Evolutionary conservation across 176 grass and related monocot genomes (phyloP), one percentile per base, ranked within the genome.

Genomic region (Eragrostis curvula): DNA sequence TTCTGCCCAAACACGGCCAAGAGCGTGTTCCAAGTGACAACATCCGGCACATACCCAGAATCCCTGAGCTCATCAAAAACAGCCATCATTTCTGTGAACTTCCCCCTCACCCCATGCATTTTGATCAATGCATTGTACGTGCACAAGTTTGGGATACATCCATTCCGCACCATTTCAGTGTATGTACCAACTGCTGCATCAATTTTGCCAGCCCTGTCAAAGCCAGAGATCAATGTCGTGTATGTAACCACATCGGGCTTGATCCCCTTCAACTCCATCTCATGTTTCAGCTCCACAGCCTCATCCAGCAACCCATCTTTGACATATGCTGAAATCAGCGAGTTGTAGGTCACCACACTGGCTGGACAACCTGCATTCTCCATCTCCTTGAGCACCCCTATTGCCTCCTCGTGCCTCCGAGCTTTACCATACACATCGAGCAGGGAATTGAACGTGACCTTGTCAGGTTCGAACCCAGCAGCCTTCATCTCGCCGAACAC

Each of bases 401-500:
- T 55, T 3, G 96, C 92, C 18, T 93, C 86, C 7, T 82, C 80
- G 52, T 98, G 86, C 75, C 55, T 93, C 57, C 79, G 78, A 0
- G 92, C 94, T 79, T 95, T 95, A 23, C 96, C 96, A 76, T 95
- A 98, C 15, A 95, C 96, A 75, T 98, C 84, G 29, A 98, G 80
- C 67, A 98, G 81, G 0, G 88, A 83, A 72, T 98, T 98, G 76
- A 92, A 98, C 1, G 96, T 95, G 47, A 98, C 86, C 71, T 88
- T 93, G 61, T 98, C 96, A 29, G 90, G 88, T 42, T 50, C 53
- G 41, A 91, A 88, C 13, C 88, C 96, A 78, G 75, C 81, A 55
- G 79, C 73, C 81, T 84, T 91, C 96, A 98, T 98, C 64, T 98
- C 92, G 49, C 70, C 48, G 12, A 98, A 87, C 66, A 98, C 32